Evolutionary conservation across 1,284 basidiomycete species (phyloP).

Genomic region (Sporisorium graminicola): DNA sequence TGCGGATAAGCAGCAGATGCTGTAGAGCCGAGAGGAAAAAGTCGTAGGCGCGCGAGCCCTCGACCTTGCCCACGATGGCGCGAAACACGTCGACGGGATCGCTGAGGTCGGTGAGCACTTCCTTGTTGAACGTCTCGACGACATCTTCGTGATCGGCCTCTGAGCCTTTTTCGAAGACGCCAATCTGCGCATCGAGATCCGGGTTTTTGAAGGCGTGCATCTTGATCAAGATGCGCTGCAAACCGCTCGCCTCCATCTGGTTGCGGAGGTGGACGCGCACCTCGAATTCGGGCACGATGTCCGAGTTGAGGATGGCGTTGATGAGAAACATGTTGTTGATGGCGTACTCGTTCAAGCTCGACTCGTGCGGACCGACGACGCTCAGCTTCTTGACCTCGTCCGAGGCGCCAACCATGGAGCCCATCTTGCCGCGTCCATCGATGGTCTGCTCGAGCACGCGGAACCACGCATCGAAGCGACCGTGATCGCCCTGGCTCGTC

Average conservation of each 20-base stretch:
- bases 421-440: slow-evolving; percentile 91
- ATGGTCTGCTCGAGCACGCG: slow-evolving; percentile 83
- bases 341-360: slow-evolving; percentile 76
- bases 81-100: slow-evolving; percentile 89
- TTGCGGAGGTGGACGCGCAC: slow-evolving; percentile 85
- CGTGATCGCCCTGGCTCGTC: slow-evolving; percentile 54
- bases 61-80: slow-evolving; percentile 80
- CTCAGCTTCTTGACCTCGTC: slow-evolving; percentile 79
- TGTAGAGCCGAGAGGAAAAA: slow-evolving; percentile 93
- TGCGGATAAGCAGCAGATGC: slow-evolving; percentile 88
- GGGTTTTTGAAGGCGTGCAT: slow-evolving; percentile 78
- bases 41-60: slow-evolving; percentile 82
- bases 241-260: slow-evolving; percentile 88
- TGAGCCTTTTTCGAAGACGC: slow-evolving; percentile 77
- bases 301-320: slow-evolving; percentile 61
- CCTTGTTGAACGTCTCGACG: slow-evolving; percentile 81
- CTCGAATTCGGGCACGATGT: slow-evolving; percentile 73
- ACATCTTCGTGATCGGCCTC: slow-evolving; percentile 85
- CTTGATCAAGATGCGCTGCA: slow-evolving; percentile 80
- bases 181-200: slow-evolving; percentile 79
- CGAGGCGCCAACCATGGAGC: slow-evolving; percentile 91
- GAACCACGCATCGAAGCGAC: slow-evolving; percentile 89
- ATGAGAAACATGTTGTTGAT: slow-evolving; percentile 63
- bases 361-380: slow-evolving; percentile 77
- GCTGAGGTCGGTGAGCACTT: slow-evolving; percentile 81